Evolutionary conservation across 2,329 filamentous ascomycete genomes (phyloP).

Genomic region (Pseudopyricularia cyperi): DNA sequence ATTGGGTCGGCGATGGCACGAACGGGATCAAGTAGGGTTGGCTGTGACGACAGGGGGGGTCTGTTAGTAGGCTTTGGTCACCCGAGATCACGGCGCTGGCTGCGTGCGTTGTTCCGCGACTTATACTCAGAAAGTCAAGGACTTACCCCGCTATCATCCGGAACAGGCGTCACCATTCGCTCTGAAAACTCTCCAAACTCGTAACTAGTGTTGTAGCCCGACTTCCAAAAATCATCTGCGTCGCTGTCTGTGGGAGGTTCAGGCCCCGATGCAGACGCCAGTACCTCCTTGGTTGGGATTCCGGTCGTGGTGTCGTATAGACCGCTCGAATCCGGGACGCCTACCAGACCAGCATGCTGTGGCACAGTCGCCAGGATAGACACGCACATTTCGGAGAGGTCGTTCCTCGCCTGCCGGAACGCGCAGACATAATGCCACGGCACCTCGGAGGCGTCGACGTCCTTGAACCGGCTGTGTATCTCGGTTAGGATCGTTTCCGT

Average conservation of each 20-base stretch:
- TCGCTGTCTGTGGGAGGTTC: not conserved
- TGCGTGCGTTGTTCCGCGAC: not conserved
- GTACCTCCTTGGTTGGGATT: not conserved
- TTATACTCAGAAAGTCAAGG: not conserved
- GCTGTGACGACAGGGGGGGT: slow-evolving; percentile 2
- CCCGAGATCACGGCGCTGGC: not conserved
- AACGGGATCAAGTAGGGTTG: slow-evolving; percentile 26
- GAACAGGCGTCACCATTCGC: not conserved
- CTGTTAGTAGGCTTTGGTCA: not conserved
- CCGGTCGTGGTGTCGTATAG: not conserved
- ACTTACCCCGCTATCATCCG: slow-evolving; percentile 11
- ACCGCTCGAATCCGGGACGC: slow-evolving; percentile 7
- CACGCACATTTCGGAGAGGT: slow-evolving; percentile 25
- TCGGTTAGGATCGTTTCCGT: slow-evolving; percentile 33
- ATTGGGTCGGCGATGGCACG: slow-evolving; percentile 17
- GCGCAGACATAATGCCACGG: slow-evolving; percentile 17
- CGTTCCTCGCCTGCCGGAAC: slow-evolving; percentile 21
- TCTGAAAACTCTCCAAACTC: not conserved
- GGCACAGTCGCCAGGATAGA: slow-evolving; percentile 33
- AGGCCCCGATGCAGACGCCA: not conserved
- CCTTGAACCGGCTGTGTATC: slow-evolving; percentile 20
- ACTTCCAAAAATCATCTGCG: not conserved
- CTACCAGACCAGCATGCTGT: slow-evolving; percentile 35
- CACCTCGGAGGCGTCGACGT: slow-evolving; percentile 11
- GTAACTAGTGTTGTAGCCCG: not conserved